phyloP scores from a whole-genome alignment of 805 yeast species.

The Cyberlindnera misumaiensis region DNA sequence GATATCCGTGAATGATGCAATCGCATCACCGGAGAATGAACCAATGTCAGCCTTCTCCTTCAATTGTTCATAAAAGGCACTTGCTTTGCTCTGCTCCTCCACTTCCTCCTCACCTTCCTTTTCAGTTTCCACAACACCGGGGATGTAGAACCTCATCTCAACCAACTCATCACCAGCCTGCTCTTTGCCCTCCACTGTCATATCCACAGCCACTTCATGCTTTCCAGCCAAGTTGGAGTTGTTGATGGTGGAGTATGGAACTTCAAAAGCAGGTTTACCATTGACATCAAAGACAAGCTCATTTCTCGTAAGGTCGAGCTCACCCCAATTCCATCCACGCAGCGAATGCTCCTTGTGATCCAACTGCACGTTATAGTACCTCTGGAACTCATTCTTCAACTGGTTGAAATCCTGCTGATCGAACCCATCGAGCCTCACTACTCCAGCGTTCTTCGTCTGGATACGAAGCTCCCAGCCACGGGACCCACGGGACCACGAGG shows the following conservation, averaged over 20 bases:
- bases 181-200: slow-evolving; percentile 48
- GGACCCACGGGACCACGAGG: slow-evolving; percentile 89
- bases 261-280: slow-evolving; percentile 85
- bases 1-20: slow-evolving; percentile 86
- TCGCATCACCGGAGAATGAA: slow-evolving; percentile 88
- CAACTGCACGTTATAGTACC: slow-evolving; percentile 63
- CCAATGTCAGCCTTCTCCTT: slow-evolving; percentile 94
- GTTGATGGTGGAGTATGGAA: slow-evolving; percentile 73
- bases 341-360: slow-evolving; percentile 87
- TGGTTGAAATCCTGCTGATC: slow-evolving; percentile 75
- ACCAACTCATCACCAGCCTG: slow-evolving; percentile 93
- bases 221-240: slow-evolving; percentile 89
- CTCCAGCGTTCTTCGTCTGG: slow-evolving; percentile 84
- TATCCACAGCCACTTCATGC: slow-evolving; percentile 88
- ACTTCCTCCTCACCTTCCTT: slow-evolving; percentile 8
- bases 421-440: slow-evolving; percentile 85
- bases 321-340: slow-evolving; percentile 99
- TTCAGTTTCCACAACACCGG: slow-evolving; percentile 63
- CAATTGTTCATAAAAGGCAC: slow-evolving; percentile 81
- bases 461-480: slow-evolving; percentile 86
- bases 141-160: slow-evolving; percentile 88
- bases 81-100: slow-evolving; percentile 64
- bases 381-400: slow-evolving; percentile 75
- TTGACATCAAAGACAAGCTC: slow-evolving; percentile 82
- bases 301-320: slow-evolving; percentile 83